Base-by-base conservation (phyloP, 768 basidiomycete genomes). In the Serendipita indica region DNA sequence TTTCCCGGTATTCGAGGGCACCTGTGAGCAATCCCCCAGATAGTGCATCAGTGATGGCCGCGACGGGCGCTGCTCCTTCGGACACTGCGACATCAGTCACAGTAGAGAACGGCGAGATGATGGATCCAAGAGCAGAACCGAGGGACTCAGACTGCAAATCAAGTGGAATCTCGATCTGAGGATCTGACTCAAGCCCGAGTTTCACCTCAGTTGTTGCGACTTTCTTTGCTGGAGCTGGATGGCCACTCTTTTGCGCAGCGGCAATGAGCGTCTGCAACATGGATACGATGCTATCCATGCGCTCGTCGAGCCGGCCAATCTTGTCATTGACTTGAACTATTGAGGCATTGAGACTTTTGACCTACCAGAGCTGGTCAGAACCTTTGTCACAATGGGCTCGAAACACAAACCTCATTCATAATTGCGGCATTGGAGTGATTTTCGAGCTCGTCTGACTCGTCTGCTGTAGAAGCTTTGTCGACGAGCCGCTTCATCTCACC, bases 401-500 rank as follows among this genome's bases (percentile, higher is more conserved):
- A n/a, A n/a, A 12, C 7, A 43, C 41, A 5, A 7, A n/a, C 41
- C n/a, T 43, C 41, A 18, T 18, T 28, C 49, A 54, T 16, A n/a
- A 33, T 30, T 1, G 10, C 49, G 30, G 49, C 12, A 27, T 54
- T 25, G 7, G 49, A 54, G 10, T 25, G 30, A 33, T 16, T 54
- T 27, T 30, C 22, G n/a, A n/a, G n/a, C 20, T 25, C 20, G 10
- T 25, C 49, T 1, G 49, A 4, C n/a, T 25, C 30, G 30, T 54
- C 49, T 4, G n/a, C 10, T 16, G 49, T 10, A 27, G 16, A 12
- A 10, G 12, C n/a, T 28, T 54, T 54, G 7, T 54, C 49, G 5
- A 54, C 7, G n/a, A 54, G 20, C 22, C 49, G 12, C 49, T 4
- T 54, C 49, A 54, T 54, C 30, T 54, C 49, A 7, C 49, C 49